Evolutionary conservation across 768 basidiomycete genomes (phyloP).

Genomic region (Pisolithus marmoratus): DNA sequence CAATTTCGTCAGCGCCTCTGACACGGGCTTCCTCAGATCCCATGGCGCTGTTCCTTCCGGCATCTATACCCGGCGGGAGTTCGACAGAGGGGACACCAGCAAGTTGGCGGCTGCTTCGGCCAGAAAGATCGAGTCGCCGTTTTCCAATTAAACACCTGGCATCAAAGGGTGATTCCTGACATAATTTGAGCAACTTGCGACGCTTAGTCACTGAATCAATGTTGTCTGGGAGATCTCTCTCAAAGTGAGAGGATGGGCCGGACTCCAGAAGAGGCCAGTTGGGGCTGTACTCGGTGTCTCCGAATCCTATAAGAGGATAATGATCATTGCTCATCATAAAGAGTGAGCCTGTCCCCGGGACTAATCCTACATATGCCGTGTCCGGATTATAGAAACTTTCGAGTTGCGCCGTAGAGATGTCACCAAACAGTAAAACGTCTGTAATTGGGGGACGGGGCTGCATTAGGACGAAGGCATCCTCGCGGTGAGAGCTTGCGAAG

Average conservation of each 20-base stretch:
- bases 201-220: conserved; percentile 42
- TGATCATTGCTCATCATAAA: conserved; percentile 81
- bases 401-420: conserved; percentile 22
- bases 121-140: conserved; percentile 42
- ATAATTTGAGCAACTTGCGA: conserved; percentile 39
- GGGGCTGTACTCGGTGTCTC: conserved; percentile 36
- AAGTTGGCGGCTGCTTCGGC: conserved; percentile 50
- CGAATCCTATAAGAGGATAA: conserved; percentile 79
- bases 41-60: conserved; percentile 5
- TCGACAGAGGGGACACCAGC: conserved; percentile 48
- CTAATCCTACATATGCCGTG: conserved; percentile 76
- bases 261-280: conserved; percentile 32
- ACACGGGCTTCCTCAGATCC: conserved; percentile 12
- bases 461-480: conserved; percentile 74
- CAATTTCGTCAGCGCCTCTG: conserved; percentile 12
- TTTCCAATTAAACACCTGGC: conserved; percentile 61
- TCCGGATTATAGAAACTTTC: conserved; percentile 43
- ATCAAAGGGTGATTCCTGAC: conserved; percentile 37
- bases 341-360: conserved; percentile 65
- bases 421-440: conserved; percentile 57
- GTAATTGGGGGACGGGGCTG: conserved; percentile 78
- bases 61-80: conserved; percentile 20
- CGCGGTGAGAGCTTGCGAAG: conserved; percentile 38
- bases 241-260: conserved; percentile 24
- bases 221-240: conserved; percentile 32